phyloP scores from a whole-genome alignment of 139 green algal species.

The Mesotaenium endlicherianum region DNA sequence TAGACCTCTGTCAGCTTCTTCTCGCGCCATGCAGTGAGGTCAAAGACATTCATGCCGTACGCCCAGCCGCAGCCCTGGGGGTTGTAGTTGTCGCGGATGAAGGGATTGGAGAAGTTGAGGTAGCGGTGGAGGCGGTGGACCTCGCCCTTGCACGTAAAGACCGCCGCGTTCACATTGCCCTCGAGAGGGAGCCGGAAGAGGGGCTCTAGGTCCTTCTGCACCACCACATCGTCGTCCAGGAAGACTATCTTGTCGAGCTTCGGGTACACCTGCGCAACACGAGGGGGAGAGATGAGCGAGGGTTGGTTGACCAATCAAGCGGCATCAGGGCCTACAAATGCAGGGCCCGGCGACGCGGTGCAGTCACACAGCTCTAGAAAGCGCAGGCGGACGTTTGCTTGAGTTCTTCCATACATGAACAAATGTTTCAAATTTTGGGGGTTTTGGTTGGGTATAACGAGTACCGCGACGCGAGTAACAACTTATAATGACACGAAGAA shows the following conservation, averaged over 20 bases:
- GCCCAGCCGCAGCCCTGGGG: slow-evolving; percentile 34
- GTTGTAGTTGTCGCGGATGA: slow-evolving; percentile 36
- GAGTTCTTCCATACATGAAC: no score
- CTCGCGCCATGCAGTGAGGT: slow-evolving; percentile 25
- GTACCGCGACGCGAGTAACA: no score
- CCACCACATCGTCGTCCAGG: slow-evolving; percentile 42
- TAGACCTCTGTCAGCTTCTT: slow-evolving; percentile 36
- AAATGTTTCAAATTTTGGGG: no score
- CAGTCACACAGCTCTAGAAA: no score
- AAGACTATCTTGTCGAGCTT: slow-evolving; percentile 27
- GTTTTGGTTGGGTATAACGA: no score
- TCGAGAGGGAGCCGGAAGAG: slow-evolving; percentile 27
- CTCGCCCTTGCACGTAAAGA: slow-evolving; percentile 21
- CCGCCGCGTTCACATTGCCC: slow-evolving; percentile 37
- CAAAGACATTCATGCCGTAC: slow-evolving; percentile 54
- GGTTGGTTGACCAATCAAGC: no score
- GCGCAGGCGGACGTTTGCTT: no score
- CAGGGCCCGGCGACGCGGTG: no score
- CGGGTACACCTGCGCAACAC: slow-evolving; percentile 31
- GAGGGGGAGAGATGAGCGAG: no score
- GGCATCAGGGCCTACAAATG: no score
- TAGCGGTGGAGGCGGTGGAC: slow-evolving; percentile 40
- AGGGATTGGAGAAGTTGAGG: slow-evolving; percentile 50
- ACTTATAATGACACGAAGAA: no score
- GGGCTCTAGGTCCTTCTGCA: slow-evolving; percentile 26